A percentile compares a stretch with the other conserved stretches of the same genome.
These are phyloP conservation scores for Arabidopsis thaliana DNA, from an alignment of 345 rosid species.

Conservation along the genomic window DNA sequence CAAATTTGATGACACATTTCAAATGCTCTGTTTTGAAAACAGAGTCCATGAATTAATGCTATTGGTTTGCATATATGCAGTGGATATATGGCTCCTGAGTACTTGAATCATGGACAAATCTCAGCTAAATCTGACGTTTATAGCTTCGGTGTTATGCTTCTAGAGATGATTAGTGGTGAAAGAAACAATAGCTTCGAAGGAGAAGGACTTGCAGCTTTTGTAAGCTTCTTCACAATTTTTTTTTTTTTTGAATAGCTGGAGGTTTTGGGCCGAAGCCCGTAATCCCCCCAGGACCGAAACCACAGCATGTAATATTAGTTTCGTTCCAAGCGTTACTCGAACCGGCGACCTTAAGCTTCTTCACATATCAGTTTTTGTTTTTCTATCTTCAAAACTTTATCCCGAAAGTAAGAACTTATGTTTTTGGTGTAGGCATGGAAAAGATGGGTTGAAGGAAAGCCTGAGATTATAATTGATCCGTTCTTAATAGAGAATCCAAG, in stretches of 20 bases:
- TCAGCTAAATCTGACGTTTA: conserved; percentile 55
- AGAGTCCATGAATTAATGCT: neutral
- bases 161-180: conserved; percentile 36
- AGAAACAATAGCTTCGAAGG: conserved; percentile 29
- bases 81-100: conserved; percentile 65
- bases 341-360: too few species aligned
- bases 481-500: conserved; percentile 13
- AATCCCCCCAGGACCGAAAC: too few species aligned
- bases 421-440: conserved; percentile 51
- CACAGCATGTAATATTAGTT: too few species aligned
- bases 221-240: conserved; percentile 11
- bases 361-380: too few species aligned
- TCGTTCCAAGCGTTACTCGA: too few species aligned
- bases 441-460: conserved; percentile 54
- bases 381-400: too few species aligned
- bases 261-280: too few species aligned
- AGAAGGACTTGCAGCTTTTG: conserved; percentile 40
- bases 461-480: conserved; percentile 49
- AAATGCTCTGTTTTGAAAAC: neutral
- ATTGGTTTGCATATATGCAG: conserved; percentile 33
- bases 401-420: neutral
- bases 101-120: conserved; percentile 43
- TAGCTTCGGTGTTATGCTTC: conserved; percentile 54
- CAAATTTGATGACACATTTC: neutral
- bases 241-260: too few species aligned